These are phyloP conservation scores for Coemansia sp. DNA, from an alignment of 192 early-diverging fungal species.

Conservation along the genomic window DNA sequence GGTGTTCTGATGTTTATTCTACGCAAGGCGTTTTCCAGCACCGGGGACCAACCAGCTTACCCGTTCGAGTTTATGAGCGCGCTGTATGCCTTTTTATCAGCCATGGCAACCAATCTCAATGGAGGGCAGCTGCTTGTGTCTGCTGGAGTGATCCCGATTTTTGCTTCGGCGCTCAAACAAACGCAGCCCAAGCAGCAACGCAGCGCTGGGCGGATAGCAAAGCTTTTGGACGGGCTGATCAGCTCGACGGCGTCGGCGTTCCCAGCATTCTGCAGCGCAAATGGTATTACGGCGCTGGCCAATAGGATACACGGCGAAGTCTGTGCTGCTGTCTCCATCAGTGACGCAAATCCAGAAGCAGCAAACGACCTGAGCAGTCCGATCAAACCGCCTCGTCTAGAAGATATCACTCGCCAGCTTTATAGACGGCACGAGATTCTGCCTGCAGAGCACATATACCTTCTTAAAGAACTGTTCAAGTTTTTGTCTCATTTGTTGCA, in stretches of 20 bases:
- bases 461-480: conserved; percentile 88
- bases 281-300: conserved; percentile 78
- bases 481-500: conserved; percentile 93
- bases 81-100: conserved; percentile 74
- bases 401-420: conserved; percentile 30
- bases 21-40: conserved; percentile 64
- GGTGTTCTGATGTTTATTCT: conserved; percentile 84
- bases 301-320: conserved; percentile 68
- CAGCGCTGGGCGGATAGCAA: conserved; percentile 69
- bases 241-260: conserved; percentile 74
- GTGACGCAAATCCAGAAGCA: conserved; percentile 27
- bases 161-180: conserved; percentile 73
- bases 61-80: conserved; percentile 79
- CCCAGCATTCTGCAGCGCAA: conserved; percentile 75
- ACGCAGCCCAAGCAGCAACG: conserved; percentile 57
- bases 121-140: conserved; percentile 89
- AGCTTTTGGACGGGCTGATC: conserved; percentile 80
- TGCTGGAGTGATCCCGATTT: conserved; percentile 82
- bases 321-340: conserved; percentile 21
- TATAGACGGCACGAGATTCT: conserved; percentile 56
- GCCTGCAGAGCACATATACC: conserved; percentile 69
- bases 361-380: conserved; percentile 47
- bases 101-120: conserved; percentile 73
- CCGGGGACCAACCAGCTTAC: conserved; percentile 43
- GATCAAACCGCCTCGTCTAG: conserved; percentile 19